A percentile compares a stretch with the other conserved stretches of the same genome.
phyloP scores from a whole-genome alignment of 495 filamentous ascomycete genomes.

The Tetracladium marchalianum region DNA sequence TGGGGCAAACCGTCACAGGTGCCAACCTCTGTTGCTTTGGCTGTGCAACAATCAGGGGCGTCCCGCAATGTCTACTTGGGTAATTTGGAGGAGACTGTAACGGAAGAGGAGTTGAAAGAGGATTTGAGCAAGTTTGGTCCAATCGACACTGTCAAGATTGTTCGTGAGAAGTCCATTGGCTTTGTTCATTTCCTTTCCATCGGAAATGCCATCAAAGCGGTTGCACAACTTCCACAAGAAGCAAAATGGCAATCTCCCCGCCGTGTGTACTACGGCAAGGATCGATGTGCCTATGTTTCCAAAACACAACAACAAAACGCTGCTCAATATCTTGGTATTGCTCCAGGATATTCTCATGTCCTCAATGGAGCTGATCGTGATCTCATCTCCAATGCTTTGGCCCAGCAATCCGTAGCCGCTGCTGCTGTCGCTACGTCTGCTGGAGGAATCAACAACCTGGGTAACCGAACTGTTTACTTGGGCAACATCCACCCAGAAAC shows the following conservation, averaged over 20 bases:
- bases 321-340: slow-evolving; percentile 94
- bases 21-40: slow-evolving; percentile 88
- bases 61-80: slow-evolving; percentile 98
- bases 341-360: slow-evolving; percentile 94
- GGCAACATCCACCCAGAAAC: slow-evolving; percentile 99
- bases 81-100: slow-evolving; percentile 80
- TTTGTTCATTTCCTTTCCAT: slow-evolving; percentile 98
- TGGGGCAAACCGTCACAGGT: slow-evolving; percentile 99
- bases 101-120: slow-evolving; percentile 86
- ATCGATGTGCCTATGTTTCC: slow-evolving; percentile 95
- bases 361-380: slow-evolving; percentile 93
- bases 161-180: slow-evolving; percentile 95
- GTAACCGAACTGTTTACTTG: slow-evolving; percentile 94
- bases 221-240: slow-evolving; percentile 91
- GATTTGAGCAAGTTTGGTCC: slow-evolving; percentile 94
- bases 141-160: slow-evolving; percentile 96
- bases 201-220: slow-evolving; percentile 97
- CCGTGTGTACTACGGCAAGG: slow-evolving; percentile 97
- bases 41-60: slow-evolving; percentile 93
- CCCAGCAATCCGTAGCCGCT: slow-evolving; percentile 94
- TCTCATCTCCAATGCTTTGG: slow-evolving; percentile 87
- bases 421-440: slow-evolving; percentile 94
- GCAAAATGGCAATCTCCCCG: slow-evolving; percentile 91
- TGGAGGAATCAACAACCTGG: slow-evolving; percentile 92
- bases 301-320: slow-evolving; percentile 99